Conservation (phyloP, 2,329 filamentous ascomycete genomes). For the Penicillium glabrum region DNA sequence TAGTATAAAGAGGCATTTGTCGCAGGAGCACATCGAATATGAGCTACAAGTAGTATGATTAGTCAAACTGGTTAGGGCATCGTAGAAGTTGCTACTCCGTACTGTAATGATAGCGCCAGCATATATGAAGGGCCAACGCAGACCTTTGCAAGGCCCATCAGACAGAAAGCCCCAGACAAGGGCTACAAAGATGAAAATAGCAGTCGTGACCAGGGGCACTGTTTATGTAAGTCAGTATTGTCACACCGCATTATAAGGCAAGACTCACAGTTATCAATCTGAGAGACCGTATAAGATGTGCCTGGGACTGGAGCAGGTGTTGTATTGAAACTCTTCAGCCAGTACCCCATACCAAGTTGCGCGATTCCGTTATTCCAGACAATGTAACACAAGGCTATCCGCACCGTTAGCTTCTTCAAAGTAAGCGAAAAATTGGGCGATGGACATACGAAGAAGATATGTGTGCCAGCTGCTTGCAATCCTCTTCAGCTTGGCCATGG, state of each 20-base stretch:
- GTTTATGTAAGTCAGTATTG: not conserved
- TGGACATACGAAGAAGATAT: slow-evolving; percentile 2
- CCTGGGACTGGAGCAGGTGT: slow-evolving; percentile 38
- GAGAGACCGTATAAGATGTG: slow-evolving; percentile 28
- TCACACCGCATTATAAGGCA: no score
- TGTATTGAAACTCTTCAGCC: slow-evolving; percentile 44
- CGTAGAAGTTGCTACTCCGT: not conserved
- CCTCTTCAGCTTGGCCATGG: slow-evolving; percentile 31
- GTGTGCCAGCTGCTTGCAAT: slow-evolving; percentile 41
- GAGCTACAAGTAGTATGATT: slow-evolving; percentile 20
- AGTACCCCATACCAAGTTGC: slow-evolving; percentile 43
- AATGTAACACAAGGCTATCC: slow-evolving; percentile 34
- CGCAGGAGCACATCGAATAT: slow-evolving; percentile 33
- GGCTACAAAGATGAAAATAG: slow-evolving; percentile 37
- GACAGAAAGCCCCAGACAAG: slow-evolving; percentile 41
- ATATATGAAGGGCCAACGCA: slow-evolving; percentile 43
- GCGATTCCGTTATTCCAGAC: slow-evolving; percentile 41
- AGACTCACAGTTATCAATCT: slow-evolving; percentile 39
- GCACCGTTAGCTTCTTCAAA: not conserved
- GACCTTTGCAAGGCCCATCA: slow-evolving; percentile 33
- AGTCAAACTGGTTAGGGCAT: no score
- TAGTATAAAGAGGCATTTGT: slow-evolving; percentile 38
- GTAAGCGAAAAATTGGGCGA: not conserved
- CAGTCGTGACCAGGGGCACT: slow-evolving; percentile 32
- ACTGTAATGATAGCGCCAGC: slow-evolving; percentile 37